These are phyloP conservation scores for Cynara cardunculus DNA, from an alignment of 129 eudicot genomes.

Conservation along the genomic window DNA sequence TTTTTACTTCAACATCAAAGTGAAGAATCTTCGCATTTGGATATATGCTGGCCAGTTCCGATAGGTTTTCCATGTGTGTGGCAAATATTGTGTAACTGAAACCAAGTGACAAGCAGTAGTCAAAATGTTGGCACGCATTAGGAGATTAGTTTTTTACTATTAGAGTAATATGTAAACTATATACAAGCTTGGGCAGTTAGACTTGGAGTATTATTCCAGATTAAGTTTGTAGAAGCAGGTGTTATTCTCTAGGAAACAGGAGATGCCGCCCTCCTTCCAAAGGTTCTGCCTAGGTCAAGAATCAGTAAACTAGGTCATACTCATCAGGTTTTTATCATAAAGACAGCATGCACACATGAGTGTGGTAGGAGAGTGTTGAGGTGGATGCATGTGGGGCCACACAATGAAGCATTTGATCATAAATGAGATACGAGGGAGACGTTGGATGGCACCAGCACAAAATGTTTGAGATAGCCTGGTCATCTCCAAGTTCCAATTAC, in stretches of 20 bases:
- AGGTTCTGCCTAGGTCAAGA: background rate
- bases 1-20: constrained; percentile 73
- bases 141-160: background rate
- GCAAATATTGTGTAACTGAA: constrained; percentile 85
- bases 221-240: background rate
- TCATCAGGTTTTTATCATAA: background rate
- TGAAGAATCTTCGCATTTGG: constrained; percentile 88
- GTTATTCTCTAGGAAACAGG: too few relatives aligned
- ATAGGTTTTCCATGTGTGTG: constrained; percentile 89
- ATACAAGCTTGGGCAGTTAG: background rate
- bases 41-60: constrained; percentile 73
- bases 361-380: background rate
- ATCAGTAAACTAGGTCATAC: background rate
- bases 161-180: background rate
- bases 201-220: too few relatives aligned
- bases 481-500: too few relatives aligned
- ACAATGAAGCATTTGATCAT: background rate
- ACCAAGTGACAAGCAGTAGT: constrained; percentile 13
- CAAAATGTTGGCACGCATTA: background rate
- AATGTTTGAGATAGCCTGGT: too few relatives aligned
- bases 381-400: background rate
- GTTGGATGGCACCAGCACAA: background rate
- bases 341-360: background rate
- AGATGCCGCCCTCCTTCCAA: too few relatives aligned
- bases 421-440: background rate